Evolutionary conservation across 2,329 filamentous ascomycete species (phyloP), one percentile per base, ranked within the genome.

Genomic region (Cladophialophora yegresii): DNA sequence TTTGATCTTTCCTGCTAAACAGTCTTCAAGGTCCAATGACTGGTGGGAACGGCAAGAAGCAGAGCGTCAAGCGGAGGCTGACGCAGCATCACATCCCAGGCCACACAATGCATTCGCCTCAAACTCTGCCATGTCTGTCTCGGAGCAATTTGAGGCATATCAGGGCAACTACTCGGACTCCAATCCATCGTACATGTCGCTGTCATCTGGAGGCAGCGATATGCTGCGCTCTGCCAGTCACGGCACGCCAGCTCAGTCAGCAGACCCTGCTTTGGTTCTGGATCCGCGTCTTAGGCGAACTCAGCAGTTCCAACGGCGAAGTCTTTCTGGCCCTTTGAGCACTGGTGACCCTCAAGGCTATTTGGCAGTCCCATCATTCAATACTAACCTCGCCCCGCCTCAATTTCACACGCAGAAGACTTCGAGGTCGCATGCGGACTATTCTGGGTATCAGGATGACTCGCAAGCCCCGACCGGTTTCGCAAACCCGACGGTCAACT

Each of bases 41-140:
- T 79, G 77, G 77, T 77, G 76, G 59, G 72, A 76, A 26, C 70
- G 54, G 23, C 70, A 50, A 32, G 33, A 58, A 23, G 16, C 12
- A 20, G 60, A 53, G n/a, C 59, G 23, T 13, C 26, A 30, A 30
- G 57, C 28, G 23, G 47, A 54, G 7, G 54, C 33, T 33, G 62
- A 61, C 5, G 54, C 51, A 53, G 61, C 49, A 1, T 66, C 61
- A 7, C n/a, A 40, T 28, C 1, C 28, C 9, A 22, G 47, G 22
- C 40, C 55, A 40, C 32, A 62, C n/a, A 30, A 36, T 12, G 33
- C 45, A 20, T 33, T 9, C 22, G 49, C 36, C 7, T 58, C 58
- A 13, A 40, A 20, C 32, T 20, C 40, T 16, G 33, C n/a, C 13
- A 45, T 61, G 36, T 28, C 62, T 32, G 56, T 36, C 4, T 30